Conservation (phyloP, 768 basidiomycete genomes). For the Tubosaeta sp. region DNA sequence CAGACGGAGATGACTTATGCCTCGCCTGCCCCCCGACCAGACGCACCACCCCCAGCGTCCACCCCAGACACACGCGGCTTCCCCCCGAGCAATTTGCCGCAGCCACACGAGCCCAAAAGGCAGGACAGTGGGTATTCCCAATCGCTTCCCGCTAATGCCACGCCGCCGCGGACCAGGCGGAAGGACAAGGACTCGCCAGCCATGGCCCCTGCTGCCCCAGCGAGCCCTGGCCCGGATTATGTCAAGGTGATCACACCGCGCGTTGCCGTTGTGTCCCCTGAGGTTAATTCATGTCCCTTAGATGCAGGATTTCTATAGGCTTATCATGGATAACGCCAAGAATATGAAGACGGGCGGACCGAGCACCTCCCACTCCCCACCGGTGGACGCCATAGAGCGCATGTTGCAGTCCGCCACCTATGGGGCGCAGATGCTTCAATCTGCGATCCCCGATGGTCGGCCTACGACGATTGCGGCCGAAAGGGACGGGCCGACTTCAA, state of each 20-base stretch:
- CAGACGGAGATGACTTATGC: constrained; percentile 33
- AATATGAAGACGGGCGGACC: constrained; percentile 24
- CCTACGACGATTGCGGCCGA: constrained; percentile 20
- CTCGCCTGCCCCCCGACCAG: constrained; percentile 31
- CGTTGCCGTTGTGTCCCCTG: constrained; percentile 4
- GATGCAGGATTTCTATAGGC: constrained; percentile 43
- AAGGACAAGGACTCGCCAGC: constrained; percentile 34
- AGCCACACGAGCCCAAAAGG: constrained; percentile 31
- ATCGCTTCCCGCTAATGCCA: constrained; percentile 18
- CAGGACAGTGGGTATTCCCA: constrained; percentile 31
- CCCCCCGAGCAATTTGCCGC: constrained; percentile 21
- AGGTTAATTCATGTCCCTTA: constrained; percentile 17
- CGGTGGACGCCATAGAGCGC: constrained; percentile 37
- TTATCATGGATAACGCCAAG: constrained; percentile 38
- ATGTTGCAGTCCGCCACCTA: constrained; percentile 43
- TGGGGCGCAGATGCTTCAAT: constrained; percentile 33
- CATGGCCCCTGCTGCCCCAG: constrained; percentile 22
- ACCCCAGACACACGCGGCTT: constrained; percentile 31
- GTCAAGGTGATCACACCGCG: constrained; percentile 32
- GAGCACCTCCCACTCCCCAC: constrained; percentile 20
- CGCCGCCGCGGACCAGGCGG: constrained; percentile 34
- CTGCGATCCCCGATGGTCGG: constrained; percentile 26
- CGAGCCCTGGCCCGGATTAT: constrained; percentile 36
- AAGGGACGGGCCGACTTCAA: constrained; percentile 29
- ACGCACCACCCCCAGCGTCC: constrained; percentile 27